These are phyloP conservation scores for Elsinoe batatas DNA, from an alignment of 2,329 filamentous ascomycete genomes.

Conservation along the genomic window DNA sequence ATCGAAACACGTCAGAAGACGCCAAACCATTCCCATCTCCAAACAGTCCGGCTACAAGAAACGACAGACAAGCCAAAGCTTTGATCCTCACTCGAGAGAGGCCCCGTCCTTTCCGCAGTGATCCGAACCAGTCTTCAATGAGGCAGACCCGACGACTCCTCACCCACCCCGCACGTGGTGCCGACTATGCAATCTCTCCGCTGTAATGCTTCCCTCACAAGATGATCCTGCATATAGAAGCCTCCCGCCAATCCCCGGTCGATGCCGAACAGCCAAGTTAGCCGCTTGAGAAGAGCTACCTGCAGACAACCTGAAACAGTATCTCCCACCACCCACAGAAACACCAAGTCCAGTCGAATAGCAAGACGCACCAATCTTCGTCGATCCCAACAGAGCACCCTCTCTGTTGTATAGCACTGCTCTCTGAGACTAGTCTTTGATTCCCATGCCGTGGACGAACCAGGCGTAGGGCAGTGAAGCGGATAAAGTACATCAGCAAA, in stretches of 20 bases:
- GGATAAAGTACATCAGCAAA: slow-evolving; percentile 96
- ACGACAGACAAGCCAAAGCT: slow-evolving; percentile 75
- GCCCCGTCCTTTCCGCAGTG: slow-evolving; percentile 47
- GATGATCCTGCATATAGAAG: neutral
- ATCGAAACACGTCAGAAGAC: slow-evolving; percentile 18
- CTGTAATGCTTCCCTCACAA: neutral
- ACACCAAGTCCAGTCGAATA: slow-evolving; percentile 18
- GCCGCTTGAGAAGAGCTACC: slow-evolving; percentile 20
- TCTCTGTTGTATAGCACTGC: slow-evolving; percentile 72
- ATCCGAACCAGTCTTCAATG: neutral
- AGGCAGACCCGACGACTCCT: neutral
- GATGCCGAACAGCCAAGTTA: neutral
- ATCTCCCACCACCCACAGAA: slow-evolving; percentile 12
- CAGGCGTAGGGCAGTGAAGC: slow-evolving; percentile 53
- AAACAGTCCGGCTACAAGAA: neutral
- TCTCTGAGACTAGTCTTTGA: slow-evolving; percentile 91
- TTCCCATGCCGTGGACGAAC: slow-evolving; percentile 41
- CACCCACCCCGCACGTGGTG: neutral
- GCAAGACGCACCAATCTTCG: slow-evolving; percentile 18
- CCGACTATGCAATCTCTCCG: neutral
- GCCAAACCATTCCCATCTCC: slow-evolving; percentile 19
- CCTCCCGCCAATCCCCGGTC: neutral
- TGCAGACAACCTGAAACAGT: slow-evolving; percentile 13
- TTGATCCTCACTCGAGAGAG: slow-evolving; percentile 91
- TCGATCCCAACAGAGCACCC: slow-evolving; percentile 37